Evolutionary conservation across 306 rosid genomes (phyloP), one percentile per base, ranked within the genome.

Genomic region (Biancaea sappan): DNA sequence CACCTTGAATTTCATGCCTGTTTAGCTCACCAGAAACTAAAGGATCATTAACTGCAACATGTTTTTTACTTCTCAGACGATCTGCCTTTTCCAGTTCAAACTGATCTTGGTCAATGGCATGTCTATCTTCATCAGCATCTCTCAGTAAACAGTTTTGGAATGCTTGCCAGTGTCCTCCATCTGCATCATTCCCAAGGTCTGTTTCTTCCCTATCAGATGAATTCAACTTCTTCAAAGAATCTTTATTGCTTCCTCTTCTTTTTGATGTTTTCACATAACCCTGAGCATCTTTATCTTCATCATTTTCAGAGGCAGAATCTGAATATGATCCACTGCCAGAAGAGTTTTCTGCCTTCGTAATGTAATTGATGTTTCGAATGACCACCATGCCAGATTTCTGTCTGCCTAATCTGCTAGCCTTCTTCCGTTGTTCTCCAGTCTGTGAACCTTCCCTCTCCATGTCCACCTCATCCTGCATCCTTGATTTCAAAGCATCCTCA

Each of bases 121-220:
- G 90, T 70, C 86, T 87, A 46, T 90, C 93, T 34, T 87, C 94
- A 85, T 90, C 91, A 66, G 79, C 96, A 88, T 95, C 97, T 79
- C 89, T 83, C n/a, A 95, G 91, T 79, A 95, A 85, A 82, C 90
- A 89, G 66, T 72, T 92, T 75, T 95, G 93, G 75, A 95, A 95
- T 57, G 98, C 99, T 79, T 88, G 88, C 99, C 99, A 95, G 54
- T 87, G 88, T 25, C 90, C 87, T 41, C 88, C 96, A 31, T 88
- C 91, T 71, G 78, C 85, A 28, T 88, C 93, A 70, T 80, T 85
- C 65, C 60, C 88, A n/a, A 63, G 73, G 66, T 59, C 65, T 9
- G 53, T 51, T 79, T 83, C 88, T 81, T 85, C 92, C 77, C 78
- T 84, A 28, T 79, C 83, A 56, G 81, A 71, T 24, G 81, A 78